phyloP scores from a whole-genome alignment of 495 filamentous ascomycete species.

The Xylaria grammica region DNA sequence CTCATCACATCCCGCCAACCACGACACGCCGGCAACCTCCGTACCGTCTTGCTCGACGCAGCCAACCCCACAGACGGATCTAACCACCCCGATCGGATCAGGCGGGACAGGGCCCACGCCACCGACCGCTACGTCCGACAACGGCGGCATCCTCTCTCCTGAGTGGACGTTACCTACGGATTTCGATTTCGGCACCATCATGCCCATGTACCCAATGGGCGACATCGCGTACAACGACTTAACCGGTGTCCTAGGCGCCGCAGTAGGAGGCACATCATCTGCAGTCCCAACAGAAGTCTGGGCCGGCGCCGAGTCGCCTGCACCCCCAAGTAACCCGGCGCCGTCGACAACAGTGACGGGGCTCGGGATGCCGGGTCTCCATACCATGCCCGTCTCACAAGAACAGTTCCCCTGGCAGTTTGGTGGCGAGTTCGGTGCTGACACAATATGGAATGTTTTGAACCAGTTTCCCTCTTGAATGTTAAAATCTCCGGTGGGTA shows the following conservation, averaged over 20 bases:
- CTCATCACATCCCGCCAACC: constrained; percentile 26
- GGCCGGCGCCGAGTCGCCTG: background rate
- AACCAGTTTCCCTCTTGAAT: constrained; percentile 47
- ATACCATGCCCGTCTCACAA: constrained; percentile 24
- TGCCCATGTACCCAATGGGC: constrained; percentile 59
- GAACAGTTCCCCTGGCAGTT: constrained; percentile 31
- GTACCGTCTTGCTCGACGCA: constrained; percentile 12
- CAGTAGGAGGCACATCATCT: constrained; percentile 22
- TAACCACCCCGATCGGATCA: constrained; percentile 26
- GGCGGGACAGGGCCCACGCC: constrained; percentile 29
- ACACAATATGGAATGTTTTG: constrained; percentile 59
- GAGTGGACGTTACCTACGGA: constrained; percentile 44
- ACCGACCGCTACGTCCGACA: constrained; percentile 22
- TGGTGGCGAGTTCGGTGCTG: constrained; percentile 56
- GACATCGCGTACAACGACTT: constrained; percentile 61
- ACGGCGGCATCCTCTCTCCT: constrained; percentile 27
- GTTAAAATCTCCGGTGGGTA: background rate
- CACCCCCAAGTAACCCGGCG: background rate
- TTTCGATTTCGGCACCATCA: constrained; percentile 53
- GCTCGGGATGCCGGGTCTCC: constrained; percentile 8
- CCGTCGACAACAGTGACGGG: background rate
- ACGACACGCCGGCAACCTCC: constrained; percentile 21
- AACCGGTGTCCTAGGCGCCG: constrained; percentile 36
- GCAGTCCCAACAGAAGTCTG: constrained; percentile 11
- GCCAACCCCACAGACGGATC: constrained; percentile 19